Evolutionary conservation across 768 basidiomycete species (phyloP).

Genomic region (Phylloporus scabripes): DNA sequence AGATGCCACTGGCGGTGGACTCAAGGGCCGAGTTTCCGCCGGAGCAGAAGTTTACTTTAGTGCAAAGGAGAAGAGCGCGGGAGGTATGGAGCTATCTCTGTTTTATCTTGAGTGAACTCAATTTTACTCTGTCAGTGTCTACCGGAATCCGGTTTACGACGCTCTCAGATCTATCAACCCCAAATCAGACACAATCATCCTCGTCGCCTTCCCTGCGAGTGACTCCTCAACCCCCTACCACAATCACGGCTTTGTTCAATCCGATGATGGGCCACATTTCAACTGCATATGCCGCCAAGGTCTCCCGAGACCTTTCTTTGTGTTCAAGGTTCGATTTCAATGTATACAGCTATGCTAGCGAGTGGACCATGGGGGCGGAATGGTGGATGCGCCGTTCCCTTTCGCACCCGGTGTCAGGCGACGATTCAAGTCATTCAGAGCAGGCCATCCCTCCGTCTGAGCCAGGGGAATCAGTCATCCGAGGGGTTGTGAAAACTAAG

Average conservation of each 20-base stretch:
- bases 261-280: constrained; percentile 95
- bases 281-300: constrained; percentile 84
- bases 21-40: constrained; percentile 85
- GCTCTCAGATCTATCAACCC: constrained; percentile 69
- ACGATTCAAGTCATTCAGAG: constrained; percentile 9
- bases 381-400: constrained; percentile 82
- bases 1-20: constrained; percentile 85
- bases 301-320: constrained; percentile 78
- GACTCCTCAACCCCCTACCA: constrained; percentile 79
- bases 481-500: constrained; percentile 84
- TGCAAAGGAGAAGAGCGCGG: constrained; percentile 87
- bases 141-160: constrained; percentile 94
- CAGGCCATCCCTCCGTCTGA: constrained; percentile 4
- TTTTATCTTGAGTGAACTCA: constrained; percentile 1
- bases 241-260: constrained; percentile 91
- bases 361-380: constrained; percentile 92
- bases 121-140: constrained; percentile 52
- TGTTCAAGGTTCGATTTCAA: constrained; percentile 95
- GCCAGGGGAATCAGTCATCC: constrained; percentile 36
- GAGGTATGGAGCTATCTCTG: constrained; percentile 45
- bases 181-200: constrained; percentile 47
- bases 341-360: constrained; percentile 93
- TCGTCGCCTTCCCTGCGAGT: constrained; percentile 29
- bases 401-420: constrained; percentile 21
- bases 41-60: constrained; percentile 95